Evolutionary conservation across 2,329 filamentous ascomycete species (phyloP), one percentile per base, ranked within the genome.

Genomic region (Pseudogymnoascus sp.): DNA sequence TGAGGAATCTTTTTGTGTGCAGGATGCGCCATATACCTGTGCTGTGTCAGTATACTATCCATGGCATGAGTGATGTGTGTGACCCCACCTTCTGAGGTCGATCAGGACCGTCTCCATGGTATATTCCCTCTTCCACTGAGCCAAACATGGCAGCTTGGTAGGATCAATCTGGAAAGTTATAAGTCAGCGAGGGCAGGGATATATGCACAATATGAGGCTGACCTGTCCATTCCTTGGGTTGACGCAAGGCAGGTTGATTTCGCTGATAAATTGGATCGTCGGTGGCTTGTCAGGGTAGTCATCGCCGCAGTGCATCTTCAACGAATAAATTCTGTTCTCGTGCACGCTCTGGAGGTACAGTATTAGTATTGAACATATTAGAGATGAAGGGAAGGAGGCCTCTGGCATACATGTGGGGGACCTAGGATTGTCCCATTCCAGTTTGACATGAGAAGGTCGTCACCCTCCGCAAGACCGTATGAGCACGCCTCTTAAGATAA

Each of bases 341-440:
- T 97, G 93, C 66, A 88, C 92, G 77, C 92, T 96, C 90, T 95
- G 72, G 44, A 42, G 11, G 6, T 14, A 44, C 16, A 47, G 13
- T 33, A 26, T 38, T 21, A 35, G 61, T n/a, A 21, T 44, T 50
- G 61, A 33, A 31, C 6, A 14, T 44, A 7, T 21, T n/a, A 19
- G 13, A 38, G 11, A n/a, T n/a, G 4, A 16, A 38, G 14, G 47
- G 50, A 21, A 50, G 44, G 19, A n/a, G 37, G n/a, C 11, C 44
- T 56, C 40, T 38, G 35, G 79, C 90, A 73, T 82, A 97, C 95
- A 76, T 97, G 93, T 75, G 95, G 93, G 70, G 95, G 95, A 1
- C 95, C 95, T 60, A 97, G 86, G 68, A 99, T 97, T 14, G 95
- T 99, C 72, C 93, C 95, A 73, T 96, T 96, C 95, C 95, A 99